Evolutionary conservation across 2,329 filamentous ascomycete genomes (phyloP).

Genomic region (Bipolaris cookei): DNA sequence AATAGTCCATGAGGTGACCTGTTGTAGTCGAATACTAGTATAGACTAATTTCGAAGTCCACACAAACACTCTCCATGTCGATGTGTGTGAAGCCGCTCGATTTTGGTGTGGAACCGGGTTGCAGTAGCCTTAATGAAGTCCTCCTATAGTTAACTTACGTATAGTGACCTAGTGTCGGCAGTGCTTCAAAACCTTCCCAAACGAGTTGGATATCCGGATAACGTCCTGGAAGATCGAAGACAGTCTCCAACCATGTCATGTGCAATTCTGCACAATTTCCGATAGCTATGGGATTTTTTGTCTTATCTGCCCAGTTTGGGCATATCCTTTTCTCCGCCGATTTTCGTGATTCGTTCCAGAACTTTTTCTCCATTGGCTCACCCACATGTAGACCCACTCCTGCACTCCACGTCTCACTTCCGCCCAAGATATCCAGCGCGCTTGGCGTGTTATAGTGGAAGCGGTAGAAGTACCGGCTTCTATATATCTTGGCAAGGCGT

Average conservation of each 20-base stretch:
- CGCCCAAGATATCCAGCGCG: conserved; percentile 7
- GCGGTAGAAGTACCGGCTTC: conserved; percentile 9
- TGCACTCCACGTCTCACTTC: conserved; percentile 12
- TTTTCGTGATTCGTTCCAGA: background rate
- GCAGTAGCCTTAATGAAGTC: background rate
- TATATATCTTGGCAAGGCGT: conserved; percentile 5
- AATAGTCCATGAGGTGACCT: background rate
- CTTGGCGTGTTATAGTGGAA: conserved; percentile 8
- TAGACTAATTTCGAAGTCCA: conserved; percentile 1
- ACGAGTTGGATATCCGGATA: background rate
- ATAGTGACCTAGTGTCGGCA: background rate
- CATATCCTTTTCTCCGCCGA: background rate
- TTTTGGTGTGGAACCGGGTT: background rate
- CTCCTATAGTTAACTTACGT: background rate
- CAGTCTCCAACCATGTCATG: background rate
- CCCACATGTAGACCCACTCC: conserved; percentile 8
- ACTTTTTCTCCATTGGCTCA: conserved; percentile 1
- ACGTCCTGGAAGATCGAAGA: background rate
- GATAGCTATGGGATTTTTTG: background rate
- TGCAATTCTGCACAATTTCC: background rate
- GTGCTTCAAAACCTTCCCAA: background rate
- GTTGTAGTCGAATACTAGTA: background rate
- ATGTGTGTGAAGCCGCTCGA: background rate
- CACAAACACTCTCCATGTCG: background rate
- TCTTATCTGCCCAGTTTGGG: background rate